Conservation (phyloP, 2,329 filamentous ascomycete species). For the Cladorrhinum sp. region DNA sequence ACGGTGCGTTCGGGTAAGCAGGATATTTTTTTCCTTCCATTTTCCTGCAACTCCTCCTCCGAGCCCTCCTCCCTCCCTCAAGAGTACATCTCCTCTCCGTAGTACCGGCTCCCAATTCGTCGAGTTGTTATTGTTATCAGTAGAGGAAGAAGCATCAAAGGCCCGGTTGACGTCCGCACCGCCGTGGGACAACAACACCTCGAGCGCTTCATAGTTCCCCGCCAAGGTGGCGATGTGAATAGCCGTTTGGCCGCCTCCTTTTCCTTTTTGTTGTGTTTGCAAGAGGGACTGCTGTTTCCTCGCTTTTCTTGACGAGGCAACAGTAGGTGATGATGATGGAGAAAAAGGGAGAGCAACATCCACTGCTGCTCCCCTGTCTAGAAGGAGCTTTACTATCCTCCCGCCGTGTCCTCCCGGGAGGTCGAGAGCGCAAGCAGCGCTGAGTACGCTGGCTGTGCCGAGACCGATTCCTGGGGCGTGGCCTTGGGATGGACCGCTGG, state of each 20-base stretch:
- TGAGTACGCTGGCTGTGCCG: slow-evolving; percentile 11
- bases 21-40: too few species aligned
- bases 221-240: slow-evolving; percentile 24
- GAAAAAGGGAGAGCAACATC: slow-evolving; percentile 9
- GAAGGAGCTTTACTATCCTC: slow-evolving; percentile 17
- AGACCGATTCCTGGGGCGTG: background rate
- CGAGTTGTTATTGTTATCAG: too few species aligned
- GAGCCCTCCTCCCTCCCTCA: too few species aligned
- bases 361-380: slow-evolving; percentile 16
- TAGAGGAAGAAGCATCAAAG: slow-evolving; percentile 13
- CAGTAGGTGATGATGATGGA: background rate
- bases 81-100: too few species aligned
- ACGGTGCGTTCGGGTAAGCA: background rate
- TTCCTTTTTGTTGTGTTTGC: background rate
- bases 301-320: background rate
- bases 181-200: slow-evolving; percentile 19
- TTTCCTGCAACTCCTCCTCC: too few species aligned
- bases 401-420: background rate
- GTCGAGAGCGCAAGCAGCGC: slow-evolving; percentile 14
- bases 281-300: background rate
- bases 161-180: slow-evolving; percentile 16
- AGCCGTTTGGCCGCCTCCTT: slow-evolving; percentile 19
- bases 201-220: slow-evolving; percentile 10
- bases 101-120: too few species aligned
- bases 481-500: background rate